Conservation (phyloP, 1,139 yeast genomes). For the Tardiomyces digboiensis region DNA sequence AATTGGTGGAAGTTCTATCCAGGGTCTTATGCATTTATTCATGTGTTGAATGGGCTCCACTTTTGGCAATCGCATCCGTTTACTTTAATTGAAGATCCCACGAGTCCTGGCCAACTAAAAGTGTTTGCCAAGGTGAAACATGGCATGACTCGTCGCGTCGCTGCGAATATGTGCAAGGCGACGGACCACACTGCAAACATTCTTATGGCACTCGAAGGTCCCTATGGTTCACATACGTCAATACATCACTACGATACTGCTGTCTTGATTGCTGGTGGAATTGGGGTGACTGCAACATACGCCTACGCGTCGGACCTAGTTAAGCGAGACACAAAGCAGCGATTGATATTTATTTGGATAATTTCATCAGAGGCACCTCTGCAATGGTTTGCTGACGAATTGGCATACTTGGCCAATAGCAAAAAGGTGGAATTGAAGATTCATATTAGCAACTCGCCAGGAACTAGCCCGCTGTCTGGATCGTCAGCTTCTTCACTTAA, state of each 20-base stretch:
- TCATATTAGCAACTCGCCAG: neutral
- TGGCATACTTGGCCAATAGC: constrained; percentile 24
- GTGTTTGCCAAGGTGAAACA: constrained; percentile 25
- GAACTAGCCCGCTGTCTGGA: neutral
- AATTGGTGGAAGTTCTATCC: constrained; percentile 32
- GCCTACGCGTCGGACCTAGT: constrained; percentile 15
- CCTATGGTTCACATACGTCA: constrained; percentile 44
- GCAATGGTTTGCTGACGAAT: constrained; percentile 43
- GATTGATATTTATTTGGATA: constrained; percentile 42
- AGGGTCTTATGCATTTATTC: constrained; percentile 47
- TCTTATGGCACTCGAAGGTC: constrained; percentile 43
- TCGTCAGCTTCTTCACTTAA: neutral
- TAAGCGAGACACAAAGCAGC: constrained; percentile 17
- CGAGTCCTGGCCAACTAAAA: constrained; percentile 16
- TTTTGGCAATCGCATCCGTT: constrained; percentile 56
- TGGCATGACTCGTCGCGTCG: constrained; percentile 19
- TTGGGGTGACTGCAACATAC: constrained; percentile 50
- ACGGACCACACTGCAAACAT: constrained; percentile 5
- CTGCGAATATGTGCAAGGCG: constrained; percentile 12
- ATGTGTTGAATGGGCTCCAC: constrained; percentile 30
- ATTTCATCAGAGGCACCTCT: constrained; percentile 37
- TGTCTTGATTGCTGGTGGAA: constrained; percentile 51
- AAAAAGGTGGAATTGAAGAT: neutral
- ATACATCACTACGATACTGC: constrained; percentile 39
- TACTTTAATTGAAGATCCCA: constrained; percentile 29